Conservation (phyloP, 805 yeast genomes). For the Cyberlindnera bimundalis region DNA sequence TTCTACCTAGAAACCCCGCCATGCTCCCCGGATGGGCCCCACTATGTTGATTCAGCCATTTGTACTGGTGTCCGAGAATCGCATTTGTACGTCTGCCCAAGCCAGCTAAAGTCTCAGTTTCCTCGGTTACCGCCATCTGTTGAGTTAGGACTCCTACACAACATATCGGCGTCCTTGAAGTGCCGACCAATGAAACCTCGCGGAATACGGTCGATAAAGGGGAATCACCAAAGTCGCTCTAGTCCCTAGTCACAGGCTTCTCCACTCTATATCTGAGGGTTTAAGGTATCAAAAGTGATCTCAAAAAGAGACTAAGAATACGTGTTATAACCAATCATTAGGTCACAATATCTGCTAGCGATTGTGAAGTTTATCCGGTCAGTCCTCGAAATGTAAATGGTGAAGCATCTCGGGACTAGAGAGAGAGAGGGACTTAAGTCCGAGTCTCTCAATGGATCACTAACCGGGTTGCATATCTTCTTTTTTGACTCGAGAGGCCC, state of each 20-base stretch:
- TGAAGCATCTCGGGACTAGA: no score
- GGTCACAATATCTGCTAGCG: no score
- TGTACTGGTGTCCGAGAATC: background rate
- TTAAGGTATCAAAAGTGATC: no score
- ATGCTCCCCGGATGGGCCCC: background rate
- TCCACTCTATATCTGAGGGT: constrained; percentile 1
- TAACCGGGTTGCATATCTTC: no score
- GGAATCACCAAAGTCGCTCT: background rate
- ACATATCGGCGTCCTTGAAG: constrained; percentile 1
- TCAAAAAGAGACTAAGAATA: background rate
- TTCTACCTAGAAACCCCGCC: no score
- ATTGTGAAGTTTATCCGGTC: no score
- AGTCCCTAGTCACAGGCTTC: background rate
- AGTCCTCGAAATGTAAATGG: no score
- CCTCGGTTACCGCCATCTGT: constrained; percentile 1
- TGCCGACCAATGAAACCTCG: constrained; percentile 3
- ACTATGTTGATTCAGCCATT: background rate
- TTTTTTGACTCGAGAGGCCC: no score
- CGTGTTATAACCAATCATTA: no score
- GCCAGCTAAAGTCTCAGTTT: no score
- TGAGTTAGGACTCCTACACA: constrained; percentile 5
- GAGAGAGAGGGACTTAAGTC: no score
- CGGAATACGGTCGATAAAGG: background rate
- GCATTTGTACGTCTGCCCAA: background rate
- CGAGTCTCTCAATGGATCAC: no score